Conservation (phyloP, 805 yeast genomes). For the Lipomyces oligophaga region DNA sequence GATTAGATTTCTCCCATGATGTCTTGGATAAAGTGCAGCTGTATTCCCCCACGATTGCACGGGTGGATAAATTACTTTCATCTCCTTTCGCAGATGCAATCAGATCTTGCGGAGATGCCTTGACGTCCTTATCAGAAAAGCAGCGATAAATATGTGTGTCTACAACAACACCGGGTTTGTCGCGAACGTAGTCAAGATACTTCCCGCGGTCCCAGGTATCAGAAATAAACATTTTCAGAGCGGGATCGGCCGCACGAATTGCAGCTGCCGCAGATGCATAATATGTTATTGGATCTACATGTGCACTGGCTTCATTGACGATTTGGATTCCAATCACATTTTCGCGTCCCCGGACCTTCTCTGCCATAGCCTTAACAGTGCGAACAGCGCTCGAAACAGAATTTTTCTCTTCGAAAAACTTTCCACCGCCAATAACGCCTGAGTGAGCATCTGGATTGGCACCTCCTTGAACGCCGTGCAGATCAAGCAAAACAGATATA, state of each 20-base stretch:
- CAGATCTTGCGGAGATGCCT: slow-evolving; percentile 60
- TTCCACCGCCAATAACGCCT: slow-evolving; percentile 64
- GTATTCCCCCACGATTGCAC: slow-evolving; percentile 81
- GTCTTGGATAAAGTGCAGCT: slow-evolving; percentile 78
- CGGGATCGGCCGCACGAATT: slow-evolving; percentile 53
- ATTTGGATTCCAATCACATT: slow-evolving; percentile 80
- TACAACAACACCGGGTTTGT: slow-evolving; percentile 61
- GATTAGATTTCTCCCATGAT: slow-evolving; percentile 60
- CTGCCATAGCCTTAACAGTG: slow-evolving; percentile 56
- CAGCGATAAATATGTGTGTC: slow-evolving; percentile 88
- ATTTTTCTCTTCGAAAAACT: slow-evolving; percentile 52
- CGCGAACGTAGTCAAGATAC: slow-evolving; percentile 64
- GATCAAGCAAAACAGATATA: slow-evolving; percentile 75
- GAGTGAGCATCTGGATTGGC: slow-evolving; percentile 85
- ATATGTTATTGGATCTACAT: slow-evolving; percentile 52
- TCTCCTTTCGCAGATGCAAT: slow-evolving; percentile 52
- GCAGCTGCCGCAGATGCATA: slow-evolving; percentile 60
- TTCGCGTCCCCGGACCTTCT: slow-evolving; percentile 53
- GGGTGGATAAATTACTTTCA: slow-evolving; percentile 51
- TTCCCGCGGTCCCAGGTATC: slow-evolving; percentile 92
- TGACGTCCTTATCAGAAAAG: slow-evolving; percentile 69
- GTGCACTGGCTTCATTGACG: slow-evolving; percentile 77
- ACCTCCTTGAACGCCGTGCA: slow-evolving; percentile 90
- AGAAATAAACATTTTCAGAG: slow-evolving; percentile 72
- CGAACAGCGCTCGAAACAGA: slow-evolving; percentile 46